Conservation (phyloP, 2,329 filamentous ascomycete genomes). For the Trichothecium roseum region DNA sequence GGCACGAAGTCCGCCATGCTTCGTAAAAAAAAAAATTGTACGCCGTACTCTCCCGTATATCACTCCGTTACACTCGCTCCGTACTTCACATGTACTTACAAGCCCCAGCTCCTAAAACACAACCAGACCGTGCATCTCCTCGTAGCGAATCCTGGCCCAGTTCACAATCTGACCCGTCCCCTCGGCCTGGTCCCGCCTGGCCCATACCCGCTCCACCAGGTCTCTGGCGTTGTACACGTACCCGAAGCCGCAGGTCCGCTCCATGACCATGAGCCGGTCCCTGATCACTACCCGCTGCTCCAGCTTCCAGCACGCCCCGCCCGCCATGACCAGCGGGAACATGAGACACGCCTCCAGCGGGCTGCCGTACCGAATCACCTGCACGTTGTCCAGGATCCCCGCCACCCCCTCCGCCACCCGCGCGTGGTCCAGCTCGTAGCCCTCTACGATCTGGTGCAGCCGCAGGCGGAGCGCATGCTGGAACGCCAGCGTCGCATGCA, state of each 20-base stretch:
- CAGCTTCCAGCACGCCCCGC: constrained; percentile 22
- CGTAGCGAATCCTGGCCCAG: constrained; percentile 22
- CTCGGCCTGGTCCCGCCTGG: constrained; percentile 14
- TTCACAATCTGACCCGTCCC: constrained; percentile 18
- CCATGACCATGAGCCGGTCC: constrained; percentile 30
- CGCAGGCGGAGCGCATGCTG: constrained; percentile 29
- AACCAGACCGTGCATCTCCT: constrained; percentile 23
- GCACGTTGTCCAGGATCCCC: constrained; percentile 23
- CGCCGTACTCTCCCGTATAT: no score
- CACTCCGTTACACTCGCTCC: no score
- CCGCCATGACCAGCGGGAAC: constrained; percentile 30
- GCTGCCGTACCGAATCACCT: constrained; percentile 29
- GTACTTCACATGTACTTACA: background rate
- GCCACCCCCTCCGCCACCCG: constrained; percentile 20
- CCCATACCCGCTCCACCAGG: constrained; percentile 29
- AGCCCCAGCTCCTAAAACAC: constrained; percentile 13
- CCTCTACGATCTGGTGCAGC: constrained; percentile 30
- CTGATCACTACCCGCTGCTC: constrained; percentile 27
- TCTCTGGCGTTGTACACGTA: constrained; percentile 29
- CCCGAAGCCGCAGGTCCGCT: constrained; percentile 29
- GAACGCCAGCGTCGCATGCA: constrained; percentile 25
- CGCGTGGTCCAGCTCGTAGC: constrained; percentile 23
- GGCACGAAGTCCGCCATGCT: no score
- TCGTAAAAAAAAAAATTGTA: no score
- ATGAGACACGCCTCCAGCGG: constrained; percentile 27